Percentiles rank a stretch among this genome's conserved stretches.
Conservation (phyloP, 1,284 basidiomycete species). For the Trichosporon sp. region DNA sequence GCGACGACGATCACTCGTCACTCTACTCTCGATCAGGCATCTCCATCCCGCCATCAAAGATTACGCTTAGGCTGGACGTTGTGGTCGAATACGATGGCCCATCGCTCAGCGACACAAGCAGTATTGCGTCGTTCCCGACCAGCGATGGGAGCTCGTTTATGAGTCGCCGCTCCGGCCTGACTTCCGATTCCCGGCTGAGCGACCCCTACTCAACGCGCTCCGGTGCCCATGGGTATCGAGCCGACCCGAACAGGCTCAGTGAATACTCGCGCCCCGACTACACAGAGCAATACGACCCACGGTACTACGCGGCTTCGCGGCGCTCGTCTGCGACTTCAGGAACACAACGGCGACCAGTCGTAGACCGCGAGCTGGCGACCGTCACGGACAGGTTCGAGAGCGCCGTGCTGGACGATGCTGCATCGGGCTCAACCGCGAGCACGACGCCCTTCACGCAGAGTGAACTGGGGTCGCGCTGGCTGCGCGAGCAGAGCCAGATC, state of each 20-base stretch:
- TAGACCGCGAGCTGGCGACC: not conserved
- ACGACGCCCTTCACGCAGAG: slow-evolving; percentile 35
- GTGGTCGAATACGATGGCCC: slow-evolving; percentile 81
- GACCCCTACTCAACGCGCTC: not conserved
- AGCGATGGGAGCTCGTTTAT: slow-evolving; percentile 7
- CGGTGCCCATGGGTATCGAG: not conserved
- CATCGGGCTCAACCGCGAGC: slow-evolving; percentile 19
- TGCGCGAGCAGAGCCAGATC: slow-evolving; percentile 67
- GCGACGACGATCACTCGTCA: slow-evolving; percentile 65
- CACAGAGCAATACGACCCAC: not conserved
- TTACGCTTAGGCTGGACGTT: slow-evolving; percentile 68
- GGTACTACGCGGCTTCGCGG: not conserved
- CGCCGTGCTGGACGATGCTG: not conserved
- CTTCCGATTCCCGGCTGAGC: not conserved
- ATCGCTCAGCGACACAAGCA: slow-evolving; percentile 79
- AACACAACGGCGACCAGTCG: not conserved
- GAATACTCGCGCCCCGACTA: not conserved
- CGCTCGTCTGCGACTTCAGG: not conserved
- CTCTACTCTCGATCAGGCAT: slow-evolving; percentile 52
- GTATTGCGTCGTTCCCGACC: slow-evolving; percentile 52
- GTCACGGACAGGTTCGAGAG: not conserved
- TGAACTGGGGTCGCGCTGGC: slow-evolving; percentile 69
- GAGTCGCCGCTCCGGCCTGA: not conserved
- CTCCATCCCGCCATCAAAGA: slow-evolving; percentile 48
- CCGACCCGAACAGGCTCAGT: not conserved